Conservation (phyloP, 2,329 filamentous ascomycete species). For the Rutstroemia sp. region DNA sequence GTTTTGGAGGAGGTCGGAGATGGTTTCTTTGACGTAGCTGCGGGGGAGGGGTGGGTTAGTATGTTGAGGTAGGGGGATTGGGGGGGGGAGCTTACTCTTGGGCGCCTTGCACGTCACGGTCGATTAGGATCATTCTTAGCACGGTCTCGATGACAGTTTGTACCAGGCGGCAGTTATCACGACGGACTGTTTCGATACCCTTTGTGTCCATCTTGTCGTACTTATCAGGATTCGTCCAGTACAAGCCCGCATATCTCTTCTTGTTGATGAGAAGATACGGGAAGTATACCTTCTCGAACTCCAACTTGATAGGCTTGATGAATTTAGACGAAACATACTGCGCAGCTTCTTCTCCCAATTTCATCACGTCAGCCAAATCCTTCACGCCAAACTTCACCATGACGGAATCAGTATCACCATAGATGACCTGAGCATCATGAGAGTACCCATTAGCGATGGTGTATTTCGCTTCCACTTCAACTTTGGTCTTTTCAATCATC, state of each 20-base stretch:
- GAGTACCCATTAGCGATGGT: slow-evolving; percentile 90
- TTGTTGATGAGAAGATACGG: slow-evolving; percentile 99
- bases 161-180: slow-evolving; percentile 93
- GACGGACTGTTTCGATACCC: slow-evolving; percentile 94
- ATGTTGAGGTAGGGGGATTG: neutral
- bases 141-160: slow-evolving; percentile 98
- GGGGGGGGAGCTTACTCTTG: slow-evolving; percentile 63
- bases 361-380: slow-evolving; percentile 85
- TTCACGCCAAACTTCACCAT: slow-evolving; percentile 98
- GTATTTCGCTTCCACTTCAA: slow-evolving; percentile 87
- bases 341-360: slow-evolving; percentile 87
- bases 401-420: slow-evolving; percentile 98
- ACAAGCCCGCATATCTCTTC: slow-evolving; percentile 96
- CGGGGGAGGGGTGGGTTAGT: neutral
- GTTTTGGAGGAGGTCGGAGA: slow-evolving; percentile 91
- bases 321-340: slow-evolving; percentile 87
- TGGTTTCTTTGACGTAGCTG: slow-evolving; percentile 93
- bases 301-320: slow-evolving; percentile 92
- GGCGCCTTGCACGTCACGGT: slow-evolving; percentile 80
- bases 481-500: slow-evolving; percentile 98
- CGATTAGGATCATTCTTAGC: slow-evolving; percentile 89
- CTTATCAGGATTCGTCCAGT: slow-evolving; percentile 91
- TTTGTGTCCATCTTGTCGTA: slow-evolving; percentile 99
- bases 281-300: slow-evolving; percentile 99
- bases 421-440: slow-evolving; percentile 94